Base-by-base conservation (phyloP, 768 basidiomycete species). In the Pleurotus salmoneostramineus region DNA sequence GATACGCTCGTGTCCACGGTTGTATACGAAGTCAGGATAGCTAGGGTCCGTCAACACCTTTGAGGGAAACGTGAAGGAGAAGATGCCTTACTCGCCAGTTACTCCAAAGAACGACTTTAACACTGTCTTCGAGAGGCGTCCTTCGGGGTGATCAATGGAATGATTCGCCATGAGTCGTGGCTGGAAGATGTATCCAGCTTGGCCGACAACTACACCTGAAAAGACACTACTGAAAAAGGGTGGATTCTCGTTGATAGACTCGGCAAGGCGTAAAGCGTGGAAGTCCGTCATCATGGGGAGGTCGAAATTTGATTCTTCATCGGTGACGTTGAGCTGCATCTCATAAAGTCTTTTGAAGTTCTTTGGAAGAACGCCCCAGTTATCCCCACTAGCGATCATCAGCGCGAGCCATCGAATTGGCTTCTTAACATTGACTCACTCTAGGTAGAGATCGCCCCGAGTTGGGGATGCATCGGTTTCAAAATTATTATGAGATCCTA, bases 1-100 rank as follows among this genome's bases (percentile, higher is more conserved):
- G 17, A 58, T 58, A 15, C 57, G 57, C 36, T 58, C 57, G 2
- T 54, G 50, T 3, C 57, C 57, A n/a, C 36, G 50, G n/a, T 21
- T 11, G 33, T 31, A 6, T 15, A 5, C 5, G 5, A 49, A 49
- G 15, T 49, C 33, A 21, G 48, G 48, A 15, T 49, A 49, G 1
- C 48, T 49, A 27, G 7, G 17, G 33, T 47, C 33, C 4, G 48
- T 10, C 5, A 49, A 17, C 27, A 12, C 1, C 10, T 49, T 8
- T 11, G 3, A 4, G 21, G 21, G 21, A 1, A 2, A 7, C 7
- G 31, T 43, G 48, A 27, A 37, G 21, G 7, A 15, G 32, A 40
- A 10, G 6, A 21, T 6, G 4, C 12, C 56, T 27, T 3, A 34
- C 31, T 34, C n/a, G 1, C 49, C 49, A 4, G 50, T 12, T 14